Conservation (phyloP, 2,329 filamentous ascomycete genomes). For the Aspergillus tanneri region DNA sequence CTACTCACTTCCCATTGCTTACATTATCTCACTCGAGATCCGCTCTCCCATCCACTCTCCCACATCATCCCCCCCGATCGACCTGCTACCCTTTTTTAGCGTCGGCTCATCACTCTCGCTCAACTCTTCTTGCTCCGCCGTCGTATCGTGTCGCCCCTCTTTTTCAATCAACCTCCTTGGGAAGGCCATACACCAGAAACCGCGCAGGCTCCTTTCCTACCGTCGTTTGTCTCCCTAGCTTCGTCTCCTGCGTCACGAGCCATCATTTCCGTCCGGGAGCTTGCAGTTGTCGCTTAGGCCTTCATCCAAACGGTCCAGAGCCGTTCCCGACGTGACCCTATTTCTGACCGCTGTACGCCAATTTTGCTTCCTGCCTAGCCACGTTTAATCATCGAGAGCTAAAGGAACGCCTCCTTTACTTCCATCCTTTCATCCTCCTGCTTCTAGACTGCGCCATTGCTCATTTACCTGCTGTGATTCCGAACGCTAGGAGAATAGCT, state of each 20-base stretch:
- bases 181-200: conserved; percentile 1
- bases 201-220: conserved; percentile 7
- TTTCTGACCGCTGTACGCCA: conserved; percentile 14
- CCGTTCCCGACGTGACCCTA: conserved; percentile 12
- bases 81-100: conserved; percentile 26
- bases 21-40: conserved; percentile 27
- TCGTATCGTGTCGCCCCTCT: conserved; percentile 27
- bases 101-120: conserved; percentile 26
- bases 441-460: conserved; percentile 1
- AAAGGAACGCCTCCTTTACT: not conserved
- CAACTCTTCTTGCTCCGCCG: conserved; percentile 25
- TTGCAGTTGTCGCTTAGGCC: conserved; percentile 23
- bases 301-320: conserved; percentile 16
- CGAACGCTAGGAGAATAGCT: no score
- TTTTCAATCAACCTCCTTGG: conserved; percentile 12
- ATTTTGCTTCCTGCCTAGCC: conserved; percentile 21
- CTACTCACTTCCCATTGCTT: conserved; percentile 18
- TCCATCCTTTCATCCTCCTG: not conserved
- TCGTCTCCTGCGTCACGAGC: conserved; percentile 21
- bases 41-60: conserved; percentile 23
- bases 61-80: conserved; percentile 26
- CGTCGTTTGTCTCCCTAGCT: conserved; percentile 16
- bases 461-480: not conserved
- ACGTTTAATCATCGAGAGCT: conserved; percentile 11
- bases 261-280: conserved; percentile 21